These are phyloP conservation scores for Neurospora sublineolata DNA, from an alignment of 495 filamentous ascomycete genomes.

Conservation along the genomic window DNA sequence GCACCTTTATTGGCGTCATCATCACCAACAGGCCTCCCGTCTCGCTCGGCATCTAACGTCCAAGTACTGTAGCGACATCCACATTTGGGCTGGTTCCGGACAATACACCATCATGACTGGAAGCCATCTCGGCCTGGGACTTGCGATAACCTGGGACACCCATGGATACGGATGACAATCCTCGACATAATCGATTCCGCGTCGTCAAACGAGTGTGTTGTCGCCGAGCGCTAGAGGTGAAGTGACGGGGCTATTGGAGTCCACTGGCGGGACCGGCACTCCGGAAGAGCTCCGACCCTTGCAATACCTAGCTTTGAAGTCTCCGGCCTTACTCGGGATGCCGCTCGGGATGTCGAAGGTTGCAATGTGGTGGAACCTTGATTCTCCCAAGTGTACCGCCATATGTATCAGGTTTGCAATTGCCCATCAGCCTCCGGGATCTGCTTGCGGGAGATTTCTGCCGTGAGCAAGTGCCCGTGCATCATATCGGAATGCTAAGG, in stretches of 20 bases:
- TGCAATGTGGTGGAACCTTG: background rate
- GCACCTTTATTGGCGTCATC: background rate
- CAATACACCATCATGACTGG: background rate
- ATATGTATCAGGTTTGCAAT: background rate
- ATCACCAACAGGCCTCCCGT: background rate
- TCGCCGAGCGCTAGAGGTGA: background rate
- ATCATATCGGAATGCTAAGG: background rate
- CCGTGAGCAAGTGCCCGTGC: background rate
- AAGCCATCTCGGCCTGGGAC: background rate
- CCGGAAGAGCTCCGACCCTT: background rate
- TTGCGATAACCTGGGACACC: background rate
- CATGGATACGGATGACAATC: background rate
- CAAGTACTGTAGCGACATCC: background rate
- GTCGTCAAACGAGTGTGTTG: background rate
- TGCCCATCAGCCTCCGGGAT: background rate
- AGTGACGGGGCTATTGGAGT: background rate
- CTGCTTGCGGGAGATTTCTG: background rate
- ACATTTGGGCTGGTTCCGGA: background rate
- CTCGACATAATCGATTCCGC: background rate
- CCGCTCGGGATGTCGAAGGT: background rate
- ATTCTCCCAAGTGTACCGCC: background rate
- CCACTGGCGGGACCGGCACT: background rate
- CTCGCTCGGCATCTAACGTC: background rate
- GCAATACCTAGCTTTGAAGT: background rate
- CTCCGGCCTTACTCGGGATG: background rate